Percentiles rank a stretch among this genome's conserved stretches.
These are phyloP conservation scores for Fusarium torulosum DNA, from an alignment of 2,329 filamentous ascomycete genomes.

Conservation along the genomic window DNA sequence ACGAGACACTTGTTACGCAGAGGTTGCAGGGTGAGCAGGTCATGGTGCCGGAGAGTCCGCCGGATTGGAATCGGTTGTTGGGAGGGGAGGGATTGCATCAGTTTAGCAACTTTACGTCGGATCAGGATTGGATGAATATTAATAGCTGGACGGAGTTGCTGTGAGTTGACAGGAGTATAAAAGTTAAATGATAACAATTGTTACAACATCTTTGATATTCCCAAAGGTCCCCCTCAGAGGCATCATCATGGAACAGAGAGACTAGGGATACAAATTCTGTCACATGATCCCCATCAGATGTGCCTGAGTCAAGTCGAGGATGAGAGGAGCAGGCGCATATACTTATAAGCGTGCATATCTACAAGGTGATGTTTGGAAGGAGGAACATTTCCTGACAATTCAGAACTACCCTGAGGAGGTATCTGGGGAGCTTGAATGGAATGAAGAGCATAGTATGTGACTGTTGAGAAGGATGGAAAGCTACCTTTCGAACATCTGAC, in stretches of 20 bases:
- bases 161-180: neutral
- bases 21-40: slow-evolving; percentile 44
- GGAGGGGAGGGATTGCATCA: slow-evolving; percentile 37
- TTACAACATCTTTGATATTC: too few relatives aligned
- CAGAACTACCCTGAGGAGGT: neutral
- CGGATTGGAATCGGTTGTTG: slow-evolving; percentile 44
- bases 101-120: slow-evolving; percentile 33
- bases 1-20: slow-evolving; percentile 43
- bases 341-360: neutral
- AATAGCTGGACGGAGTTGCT: slow-evolving; percentile 44
- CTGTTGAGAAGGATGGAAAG: neutral
- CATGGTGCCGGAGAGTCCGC: slow-evolving; percentile 42
- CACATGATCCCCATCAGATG: neutral
- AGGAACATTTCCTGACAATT: neutral
- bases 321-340: neutral
- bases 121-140: slow-evolving; percentile 47
- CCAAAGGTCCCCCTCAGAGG: neutral
- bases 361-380: neutral
- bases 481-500: neutral
- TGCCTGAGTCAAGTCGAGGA: neutral
- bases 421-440: neutral
- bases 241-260: neutral
- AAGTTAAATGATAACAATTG: neutral
- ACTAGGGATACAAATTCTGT: neutral
- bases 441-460: neutral